phyloP scores from a whole-genome alignment of 352 stramenopile genomes.

The Phytophthora hibernalis region DNA sequence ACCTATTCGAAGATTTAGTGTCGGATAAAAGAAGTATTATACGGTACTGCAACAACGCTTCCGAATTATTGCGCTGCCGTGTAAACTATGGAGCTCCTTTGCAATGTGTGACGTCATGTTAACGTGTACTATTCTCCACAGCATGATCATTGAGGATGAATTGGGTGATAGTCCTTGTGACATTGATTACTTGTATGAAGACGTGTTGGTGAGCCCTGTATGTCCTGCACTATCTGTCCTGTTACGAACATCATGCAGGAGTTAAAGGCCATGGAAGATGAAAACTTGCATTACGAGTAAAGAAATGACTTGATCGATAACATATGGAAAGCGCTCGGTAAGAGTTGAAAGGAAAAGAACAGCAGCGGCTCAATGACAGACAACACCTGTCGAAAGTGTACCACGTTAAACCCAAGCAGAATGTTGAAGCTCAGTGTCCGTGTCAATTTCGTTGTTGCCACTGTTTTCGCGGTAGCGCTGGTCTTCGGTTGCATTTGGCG shows the following conservation, averaged over 20 bases:
- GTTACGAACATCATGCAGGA: not conserved
- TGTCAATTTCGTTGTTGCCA: not conserved
- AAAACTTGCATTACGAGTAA: not conserved
- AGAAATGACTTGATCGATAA: not conserved
- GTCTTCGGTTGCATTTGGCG: not conserved
- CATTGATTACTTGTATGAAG: not conserved
- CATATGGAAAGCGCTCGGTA: not conserved
- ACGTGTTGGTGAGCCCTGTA: not conserved
- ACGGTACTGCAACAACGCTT: not conserved
- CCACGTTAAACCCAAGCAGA: not conserved
- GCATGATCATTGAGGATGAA: constrained; percentile 19
- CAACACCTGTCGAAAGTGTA: not conserved
- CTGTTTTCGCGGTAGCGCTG: not conserved
- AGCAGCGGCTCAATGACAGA: not conserved
- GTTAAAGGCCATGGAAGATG: not conserved
- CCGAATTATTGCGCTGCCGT: not conserved
- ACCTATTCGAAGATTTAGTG: too few species aligned
- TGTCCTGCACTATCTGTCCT: not conserved
- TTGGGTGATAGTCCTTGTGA: not conserved
- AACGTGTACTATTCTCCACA: constrained; percentile 16
- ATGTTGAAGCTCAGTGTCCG: not conserved
- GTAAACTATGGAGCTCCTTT: not conserved
- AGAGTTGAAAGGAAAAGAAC: not conserved
- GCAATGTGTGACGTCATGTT: constrained; percentile 4
- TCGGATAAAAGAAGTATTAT: too few species aligned